A percentile compares a stretch with the other conserved stretches of the same genome.
phyloP scores from a whole-genome alignment of 306 rosid species.

The Ammopiptanthus mongolicus region DNA sequence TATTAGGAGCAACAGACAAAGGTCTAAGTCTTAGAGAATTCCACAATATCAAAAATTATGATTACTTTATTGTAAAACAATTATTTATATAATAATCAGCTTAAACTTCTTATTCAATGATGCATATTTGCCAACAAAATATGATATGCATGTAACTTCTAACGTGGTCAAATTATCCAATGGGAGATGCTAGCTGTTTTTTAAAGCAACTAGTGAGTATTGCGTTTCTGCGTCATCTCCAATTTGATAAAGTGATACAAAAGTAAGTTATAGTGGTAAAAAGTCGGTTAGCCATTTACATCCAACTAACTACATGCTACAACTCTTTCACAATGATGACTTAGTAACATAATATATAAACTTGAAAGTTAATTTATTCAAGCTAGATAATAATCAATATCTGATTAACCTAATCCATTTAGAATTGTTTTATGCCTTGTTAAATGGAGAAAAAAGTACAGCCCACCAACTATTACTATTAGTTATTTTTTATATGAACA shows the following conservation, averaged over 20 bases:
- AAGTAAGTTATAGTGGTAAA: conserved; percentile 15
- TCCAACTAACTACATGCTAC: conserved; percentile 20
- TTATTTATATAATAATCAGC: not conserved
- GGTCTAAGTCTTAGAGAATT: not conserved
- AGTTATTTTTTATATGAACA: too few relatives aligned
- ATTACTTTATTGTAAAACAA: not conserved
- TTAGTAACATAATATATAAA: not conserved
- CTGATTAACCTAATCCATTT: conserved; percentile 11
- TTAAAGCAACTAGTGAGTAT: conserved; percentile 15
- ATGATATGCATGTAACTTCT: conserved; percentile 16
- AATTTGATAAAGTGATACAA: conserved; percentile 29
- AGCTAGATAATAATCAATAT: not conserved
- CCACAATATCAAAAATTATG: not conserved
- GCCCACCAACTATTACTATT: too few relatives aligned
- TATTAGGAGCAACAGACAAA: conserved; percentile 10
- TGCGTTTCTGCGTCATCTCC: conserved; percentile 34
- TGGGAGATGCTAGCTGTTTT: not conserved
- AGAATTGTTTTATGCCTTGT: not conserved
- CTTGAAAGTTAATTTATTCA: not conserved
- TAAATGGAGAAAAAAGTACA: not conserved
- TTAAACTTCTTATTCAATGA: not conserved
- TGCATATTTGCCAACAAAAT: conserved; percentile 5
- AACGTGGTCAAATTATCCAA: not conserved
- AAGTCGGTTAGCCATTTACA: conserved; percentile 22
- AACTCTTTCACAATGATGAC: not conserved